phyloP scores from a whole-genome alignment of 495 filamentous ascomycete genomes.

The Elasticomyces elasticus region DNA sequence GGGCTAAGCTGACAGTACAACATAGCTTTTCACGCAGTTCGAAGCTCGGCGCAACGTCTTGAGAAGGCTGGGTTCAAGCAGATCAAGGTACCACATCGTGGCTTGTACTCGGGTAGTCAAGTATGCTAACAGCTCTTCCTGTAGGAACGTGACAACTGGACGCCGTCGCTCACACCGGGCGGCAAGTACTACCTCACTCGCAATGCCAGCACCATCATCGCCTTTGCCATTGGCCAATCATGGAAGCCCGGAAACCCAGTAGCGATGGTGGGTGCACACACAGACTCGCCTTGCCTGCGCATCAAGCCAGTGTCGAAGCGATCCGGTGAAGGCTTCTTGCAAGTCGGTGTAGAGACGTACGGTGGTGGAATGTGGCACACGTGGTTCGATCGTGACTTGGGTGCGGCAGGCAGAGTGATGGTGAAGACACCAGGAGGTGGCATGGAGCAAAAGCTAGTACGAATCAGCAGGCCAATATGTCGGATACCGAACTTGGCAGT shows the following conservation, averaged over 20 bases:
- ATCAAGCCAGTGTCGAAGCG: constrained; percentile 93
- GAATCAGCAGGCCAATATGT: constrained; percentile 81
- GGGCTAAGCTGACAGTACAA: constrained; percentile 14
- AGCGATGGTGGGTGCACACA: constrained; percentile 92
- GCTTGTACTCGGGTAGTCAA: neutral
- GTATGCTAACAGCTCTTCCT: neutral
- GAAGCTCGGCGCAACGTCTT: constrained; percentile 62
- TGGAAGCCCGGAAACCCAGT: constrained; percentile 94
- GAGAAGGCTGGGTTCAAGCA: constrained; percentile 72
- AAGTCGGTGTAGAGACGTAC: constrained; percentile 94
- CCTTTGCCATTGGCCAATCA: constrained; percentile 84
- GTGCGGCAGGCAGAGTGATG: constrained; percentile 81
- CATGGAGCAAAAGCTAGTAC: constrained; percentile 76
- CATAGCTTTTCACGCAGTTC: constrained; percentile 87
- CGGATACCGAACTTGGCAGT: constrained; percentile 88
- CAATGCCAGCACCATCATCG: constrained; percentile 86
- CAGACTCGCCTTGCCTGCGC: constrained; percentile 82
- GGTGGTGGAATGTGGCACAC: constrained; percentile 77
- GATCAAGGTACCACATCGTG: constrained; percentile 50
- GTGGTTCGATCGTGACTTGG: constrained; percentile 93
- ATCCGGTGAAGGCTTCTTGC: constrained; percentile 73
- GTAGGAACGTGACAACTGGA: constrained; percentile 83
- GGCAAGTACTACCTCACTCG: constrained; percentile 95
- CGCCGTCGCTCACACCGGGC: constrained; percentile 64
- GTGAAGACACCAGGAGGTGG: constrained; percentile 62